These are phyloP conservation scores for Xylaria sp. DNA, from an alignment of 2,329 filamentous ascomycete genomes.

Conservation along the genomic window DNA sequence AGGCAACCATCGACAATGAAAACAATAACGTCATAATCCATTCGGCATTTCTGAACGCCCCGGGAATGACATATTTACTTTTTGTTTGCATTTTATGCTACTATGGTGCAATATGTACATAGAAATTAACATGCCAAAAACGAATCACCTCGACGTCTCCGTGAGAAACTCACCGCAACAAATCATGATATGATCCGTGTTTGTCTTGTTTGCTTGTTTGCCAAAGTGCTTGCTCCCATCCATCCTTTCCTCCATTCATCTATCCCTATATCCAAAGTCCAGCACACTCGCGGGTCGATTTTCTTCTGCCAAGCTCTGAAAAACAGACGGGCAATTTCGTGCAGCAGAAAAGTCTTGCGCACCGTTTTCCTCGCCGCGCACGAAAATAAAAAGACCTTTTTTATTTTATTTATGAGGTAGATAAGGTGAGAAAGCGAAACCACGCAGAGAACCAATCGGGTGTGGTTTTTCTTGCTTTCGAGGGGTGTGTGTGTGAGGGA, in stretches of 20 bases:
- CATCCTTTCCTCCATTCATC: conserved; percentile 1
- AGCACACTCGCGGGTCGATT: background rate
- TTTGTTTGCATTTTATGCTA: background rate
- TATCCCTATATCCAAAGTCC: conserved; percentile 7
- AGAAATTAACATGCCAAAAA: background rate
- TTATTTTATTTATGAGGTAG: background rate
- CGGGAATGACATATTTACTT: background rate
- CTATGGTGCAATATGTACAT: background rate
- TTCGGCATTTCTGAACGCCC: background rate
- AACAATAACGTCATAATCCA: background rate
- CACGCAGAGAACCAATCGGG: conserved; percentile 23
- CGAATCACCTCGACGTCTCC: too few relatives aligned
- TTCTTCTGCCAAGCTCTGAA: conserved; percentile 14
- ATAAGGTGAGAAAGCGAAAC: conserved; percentile 20
- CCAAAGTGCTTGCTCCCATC: background rate
- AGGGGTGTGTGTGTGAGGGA: background rate
- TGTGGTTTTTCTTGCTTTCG: conserved; percentile 4
- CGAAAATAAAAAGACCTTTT: conserved; percentile 20
- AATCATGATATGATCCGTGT: background rate
- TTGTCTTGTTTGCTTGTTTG: background rate
- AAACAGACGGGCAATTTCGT: conserved; percentile 20
- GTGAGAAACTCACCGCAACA: too few relatives aligned
- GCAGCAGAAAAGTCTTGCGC: conserved; percentile 12
- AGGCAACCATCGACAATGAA: background rate
- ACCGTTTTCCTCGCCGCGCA: conserved; percentile 16